A percentile compares a stretch with the other conserved stretches of the same genome.
These are phyloP conservation scores for Hypoxylon sp. DNA, from an alignment of 2,329 filamentous ascomycete species.

Conservation along the genomic window DNA sequence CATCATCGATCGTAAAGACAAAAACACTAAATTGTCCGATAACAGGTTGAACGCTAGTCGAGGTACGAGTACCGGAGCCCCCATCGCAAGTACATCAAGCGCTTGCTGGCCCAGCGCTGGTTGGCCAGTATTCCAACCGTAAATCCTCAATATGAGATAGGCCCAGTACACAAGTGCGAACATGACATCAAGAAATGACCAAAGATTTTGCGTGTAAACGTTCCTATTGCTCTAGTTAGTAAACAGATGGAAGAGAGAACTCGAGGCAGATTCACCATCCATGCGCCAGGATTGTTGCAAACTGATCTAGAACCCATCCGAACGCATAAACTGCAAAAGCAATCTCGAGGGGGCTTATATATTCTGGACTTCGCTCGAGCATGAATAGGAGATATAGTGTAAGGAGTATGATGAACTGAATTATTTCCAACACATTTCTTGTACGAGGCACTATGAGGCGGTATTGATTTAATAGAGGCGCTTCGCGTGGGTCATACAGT, in stretches of 20 bases:
- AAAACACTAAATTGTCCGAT: slow-evolving; percentile 86
- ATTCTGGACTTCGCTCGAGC: slow-evolving; percentile 72
- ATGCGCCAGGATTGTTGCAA: slow-evolving; percentile 82
- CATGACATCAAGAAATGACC: slow-evolving; percentile 87
- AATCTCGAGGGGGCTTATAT: slow-evolving; percentile 70
- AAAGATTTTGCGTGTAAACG: slow-evolving; percentile 88
- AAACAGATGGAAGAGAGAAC: neutral
- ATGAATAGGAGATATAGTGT: slow-evolving; percentile 79
- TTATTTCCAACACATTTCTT: slow-evolving; percentile 79
- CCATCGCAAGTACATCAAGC: slow-evolving; percentile 83
- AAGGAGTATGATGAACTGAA: slow-evolving; percentile 79
- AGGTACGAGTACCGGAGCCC: slow-evolving; percentile 81
- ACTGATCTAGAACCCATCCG: slow-evolving; percentile 84
- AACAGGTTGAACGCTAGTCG: slow-evolving; percentile 85
- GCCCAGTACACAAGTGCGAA: slow-evolving; percentile 79
- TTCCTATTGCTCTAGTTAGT: slow-evolving; percentile 62
- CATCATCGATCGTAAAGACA: slow-evolving; percentile 87
- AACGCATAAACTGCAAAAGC: slow-evolving; percentile 79
- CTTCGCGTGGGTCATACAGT: slow-evolving; percentile 81
- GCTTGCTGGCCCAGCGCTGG: slow-evolving; percentile 72
- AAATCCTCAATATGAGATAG: slow-evolving; percentile 77
- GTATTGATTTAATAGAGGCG: slow-evolving; percentile 85
- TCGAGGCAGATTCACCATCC: slow-evolving; percentile 63
- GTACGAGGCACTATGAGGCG: slow-evolving; percentile 85
- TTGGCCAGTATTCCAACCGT: slow-evolving; percentile 68